These are phyloP conservation scores for Aspergillus aculeatus DNA, from an alignment of 2,329 filamentous ascomycete genomes.

Conservation along the genomic window DNA sequence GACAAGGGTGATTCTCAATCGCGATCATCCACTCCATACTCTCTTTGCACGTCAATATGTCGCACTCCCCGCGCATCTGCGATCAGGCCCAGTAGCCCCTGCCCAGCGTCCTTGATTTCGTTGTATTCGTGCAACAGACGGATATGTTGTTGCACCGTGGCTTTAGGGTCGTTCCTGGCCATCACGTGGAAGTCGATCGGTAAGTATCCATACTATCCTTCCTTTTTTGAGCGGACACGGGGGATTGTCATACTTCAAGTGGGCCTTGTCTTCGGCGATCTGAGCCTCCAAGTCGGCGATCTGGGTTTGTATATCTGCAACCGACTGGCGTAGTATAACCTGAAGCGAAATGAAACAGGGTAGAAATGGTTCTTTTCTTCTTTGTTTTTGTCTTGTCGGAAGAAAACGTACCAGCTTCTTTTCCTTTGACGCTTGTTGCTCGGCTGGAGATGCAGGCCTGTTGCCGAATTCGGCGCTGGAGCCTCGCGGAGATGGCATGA, in stretches of 20 bases:
- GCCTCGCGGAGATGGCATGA: not conserved
- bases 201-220: not conserved
- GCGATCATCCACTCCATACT: constrained; percentile 39
- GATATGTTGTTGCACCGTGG: constrained; percentile 63
- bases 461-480: not conserved
- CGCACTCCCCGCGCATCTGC: constrained; percentile 63
- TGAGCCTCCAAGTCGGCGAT: constrained; percentile 39
- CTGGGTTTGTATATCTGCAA: constrained; percentile 47
- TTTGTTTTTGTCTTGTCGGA: not conserved
- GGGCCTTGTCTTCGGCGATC: constrained; percentile 34
- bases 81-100: constrained; percentile 65
- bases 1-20: constrained; percentile 28
- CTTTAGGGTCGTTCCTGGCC: constrained; percentile 44
- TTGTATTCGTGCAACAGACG: constrained; percentile 67
- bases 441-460: not conserved
- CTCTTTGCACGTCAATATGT: constrained; percentile 44
- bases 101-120: constrained; percentile 67
- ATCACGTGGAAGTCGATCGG: not conserved
- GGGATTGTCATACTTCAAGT: constrained; percentile 34
- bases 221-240: not conserved
- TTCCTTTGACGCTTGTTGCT: constrained; percentile 19
- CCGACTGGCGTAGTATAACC: constrained; percentile 25
- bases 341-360: constrained; percentile 16
- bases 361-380: not conserved
- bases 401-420: constrained; percentile 27